Conservation (phyloP, 352 stramenopile species). For the Phytophthora nicotianae region DNA sequence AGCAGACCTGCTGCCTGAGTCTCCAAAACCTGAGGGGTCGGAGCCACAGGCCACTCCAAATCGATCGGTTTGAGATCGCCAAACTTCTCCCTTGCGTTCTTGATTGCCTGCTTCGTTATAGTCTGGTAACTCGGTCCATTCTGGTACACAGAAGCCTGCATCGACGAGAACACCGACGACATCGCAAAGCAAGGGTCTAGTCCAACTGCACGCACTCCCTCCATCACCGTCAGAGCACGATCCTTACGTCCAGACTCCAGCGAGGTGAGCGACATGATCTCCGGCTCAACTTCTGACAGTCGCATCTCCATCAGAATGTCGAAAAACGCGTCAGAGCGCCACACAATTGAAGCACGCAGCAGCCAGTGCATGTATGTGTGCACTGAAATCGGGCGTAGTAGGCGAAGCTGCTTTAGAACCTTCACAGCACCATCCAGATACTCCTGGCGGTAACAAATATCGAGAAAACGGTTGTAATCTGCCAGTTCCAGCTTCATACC, state of each 20-base stretch:
- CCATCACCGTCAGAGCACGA: conserved; percentile 86
- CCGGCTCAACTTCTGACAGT: conserved; percentile 74
- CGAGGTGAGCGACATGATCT: conserved; percentile 86
- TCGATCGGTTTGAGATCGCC: conserved; percentile 54
- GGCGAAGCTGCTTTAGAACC: conserved; percentile 77
- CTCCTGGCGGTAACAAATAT: conserved; percentile 80
- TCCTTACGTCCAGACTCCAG: conserved; percentile 86
- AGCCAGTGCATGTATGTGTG: conserved; percentile 90
- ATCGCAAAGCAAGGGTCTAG: conserved; percentile 88
- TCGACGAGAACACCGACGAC: conserved; percentile 84
- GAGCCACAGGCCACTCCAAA: conserved; percentile 75
- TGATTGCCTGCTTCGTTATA: conserved; percentile 56
- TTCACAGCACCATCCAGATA: conserved; percentile 82
- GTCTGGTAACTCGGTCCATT: conserved; percentile 63
- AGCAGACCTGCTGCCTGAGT: conserved; percentile 81
- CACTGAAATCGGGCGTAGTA: conserved; percentile 62
- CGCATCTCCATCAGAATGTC: conserved; percentile 89
- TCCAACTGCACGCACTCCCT: conserved; percentile 81
- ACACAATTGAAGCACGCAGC: conserved; percentile 76
- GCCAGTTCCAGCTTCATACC: conserved; percentile 57
- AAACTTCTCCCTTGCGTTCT: conserved; percentile 63
- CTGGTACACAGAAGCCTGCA: conserved; percentile 73
- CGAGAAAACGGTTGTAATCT: conserved; percentile 73
- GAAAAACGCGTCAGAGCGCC: conserved; percentile 84
- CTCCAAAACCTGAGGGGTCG: conserved; percentile 82